Base-by-base conservation (phyloP, 257 asterid genomes). In the Scutellaria barbata region DNA sequence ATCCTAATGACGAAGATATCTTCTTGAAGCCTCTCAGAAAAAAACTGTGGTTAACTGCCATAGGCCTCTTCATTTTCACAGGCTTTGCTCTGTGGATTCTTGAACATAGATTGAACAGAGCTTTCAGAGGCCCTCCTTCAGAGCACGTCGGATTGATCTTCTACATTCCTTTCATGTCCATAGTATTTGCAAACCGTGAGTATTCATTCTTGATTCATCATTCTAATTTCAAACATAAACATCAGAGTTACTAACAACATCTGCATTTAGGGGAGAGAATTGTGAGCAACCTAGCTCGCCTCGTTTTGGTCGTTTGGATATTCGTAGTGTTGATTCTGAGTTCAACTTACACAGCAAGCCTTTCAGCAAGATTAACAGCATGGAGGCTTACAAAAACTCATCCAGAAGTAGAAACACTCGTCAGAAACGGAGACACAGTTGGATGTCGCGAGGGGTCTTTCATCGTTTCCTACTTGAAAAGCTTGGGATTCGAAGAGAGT, bases 41-140 rank as follows among this genome's bases (percentile, higher is more conserved):
- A 11, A 70, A 80, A 0, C 71, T 84, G 8, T 84, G 89, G 86
- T 35, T 84, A 16, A 69, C 81, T 55, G 76, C 73, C 10, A 69
- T 74, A 22, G 79, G 65, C 33, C 66, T 78, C 25, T 75, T 82
- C 60, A 10, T 82, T 17, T 67, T 67, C 7, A 79, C 79, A 37
- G 89, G 85, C 5, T 13, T 66, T 14, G 74, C 74, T 20, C 76
- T 84, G 25, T 84, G 87, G 89, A 72, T 80, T 55, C 85, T 84
- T 4, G 89, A 84, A 67, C 87, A 79, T 43, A 74, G 75, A 56
- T 48, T 68, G 35, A 84, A 84, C 71, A 43, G 63, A 12, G 85
- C 74, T 8, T 84, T 79, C 65, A 57, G 83, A 69, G 87, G 87
- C 12, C 79, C 83, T 11, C 81, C 81, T 22, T 55, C 72, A 7